These are phyloP conservation scores for Neurospora intermedia DNA, from an alignment of 495 filamentous ascomycete genomes.

Conservation along the genomic window DNA sequence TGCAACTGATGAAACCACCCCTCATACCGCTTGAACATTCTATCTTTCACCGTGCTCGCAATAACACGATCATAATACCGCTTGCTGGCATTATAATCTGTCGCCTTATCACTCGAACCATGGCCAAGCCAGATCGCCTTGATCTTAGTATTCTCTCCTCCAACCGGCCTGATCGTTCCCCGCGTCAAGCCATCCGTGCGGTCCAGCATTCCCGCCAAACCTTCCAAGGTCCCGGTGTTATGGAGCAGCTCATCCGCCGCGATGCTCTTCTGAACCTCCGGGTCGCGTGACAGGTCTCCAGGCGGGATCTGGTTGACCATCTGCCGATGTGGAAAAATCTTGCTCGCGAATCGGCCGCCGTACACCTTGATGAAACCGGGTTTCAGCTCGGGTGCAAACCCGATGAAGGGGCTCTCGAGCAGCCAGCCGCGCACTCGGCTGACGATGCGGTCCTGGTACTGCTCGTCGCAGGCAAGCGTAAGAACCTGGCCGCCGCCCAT, in stretches of 20 bases:
- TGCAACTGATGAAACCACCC: slow-evolving; percentile 74
- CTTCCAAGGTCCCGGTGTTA: slow-evolving; percentile 69
- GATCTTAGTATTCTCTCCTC: slow-evolving; percentile 18
- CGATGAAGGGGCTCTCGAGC: slow-evolving; percentile 59
- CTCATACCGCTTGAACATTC: slow-evolving; percentile 59
- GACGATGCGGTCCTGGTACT: slow-evolving; percentile 31
- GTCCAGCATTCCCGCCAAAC: slow-evolving; percentile 63
- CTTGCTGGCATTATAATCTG: slow-evolving; percentile 49
- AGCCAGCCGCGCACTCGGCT: slow-evolving; percentile 53
- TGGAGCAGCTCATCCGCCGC: slow-evolving; percentile 58
- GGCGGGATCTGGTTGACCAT: slow-evolving; percentile 47
- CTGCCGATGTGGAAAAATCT: slow-evolving; percentile 50
- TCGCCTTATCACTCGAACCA: slow-evolving; percentile 57
- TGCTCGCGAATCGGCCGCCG: slow-evolving; percentile 52
- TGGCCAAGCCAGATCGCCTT: slow-evolving; percentile 50
- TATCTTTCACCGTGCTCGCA: slow-evolving; percentile 44
- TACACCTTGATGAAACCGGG: slow-evolving; percentile 48
- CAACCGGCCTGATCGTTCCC: slow-evolving; percentile 26
- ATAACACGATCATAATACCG: slow-evolving; percentile 44
- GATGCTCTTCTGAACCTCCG: slow-evolving; percentile 42
- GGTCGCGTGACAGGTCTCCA: slow-evolving; percentile 51
- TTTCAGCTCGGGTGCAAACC: slow-evolving; percentile 47
- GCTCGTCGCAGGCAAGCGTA: slow-evolving; percentile 30
- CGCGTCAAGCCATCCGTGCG: slow-evolving; percentile 42
- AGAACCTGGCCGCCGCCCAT: slow-evolving; percentile 67